Conservation (phyloP, 2,329 filamentous ascomycete genomes). For the Sphaerulina musiva region DNA sequence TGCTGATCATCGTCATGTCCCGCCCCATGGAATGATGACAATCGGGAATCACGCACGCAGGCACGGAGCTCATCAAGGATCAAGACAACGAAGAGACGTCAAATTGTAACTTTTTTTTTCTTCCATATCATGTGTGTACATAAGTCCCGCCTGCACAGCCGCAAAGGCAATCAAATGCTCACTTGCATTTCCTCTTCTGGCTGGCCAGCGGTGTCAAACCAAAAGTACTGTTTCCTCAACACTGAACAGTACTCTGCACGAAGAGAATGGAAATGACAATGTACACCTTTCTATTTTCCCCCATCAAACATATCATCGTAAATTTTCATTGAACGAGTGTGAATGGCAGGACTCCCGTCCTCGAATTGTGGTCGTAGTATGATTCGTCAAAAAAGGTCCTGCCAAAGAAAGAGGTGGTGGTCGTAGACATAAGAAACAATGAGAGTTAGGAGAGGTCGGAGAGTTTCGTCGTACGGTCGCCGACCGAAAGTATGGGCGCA, state of each 20-base stretch:
- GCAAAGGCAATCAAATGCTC: not conserved
- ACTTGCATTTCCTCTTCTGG: not conserved
- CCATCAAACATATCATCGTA: constrained; percentile 16
- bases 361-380: constrained; percentile 13
- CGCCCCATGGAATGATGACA: too few species aligned
- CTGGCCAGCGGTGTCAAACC: not conserved
- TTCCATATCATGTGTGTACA: not conserved
- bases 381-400: constrained; percentile 21
- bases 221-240: not conserved
- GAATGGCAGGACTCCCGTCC: constrained; percentile 21
- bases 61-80: too few species aligned
- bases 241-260: not conserved
- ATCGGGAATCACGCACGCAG: too few species aligned
- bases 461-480: not conserved
- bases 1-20: too few species aligned
- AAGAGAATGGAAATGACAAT: not conserved
- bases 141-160: not conserved
- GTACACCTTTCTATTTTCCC: constrained; percentile 3
- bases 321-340: constrained; percentile 25
- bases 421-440: constrained; percentile 10
- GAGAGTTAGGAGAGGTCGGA: constrained; percentile 8
- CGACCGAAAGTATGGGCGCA: constrained; percentile 9
- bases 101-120: not conserved
- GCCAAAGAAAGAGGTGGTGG: constrained; percentile 19
- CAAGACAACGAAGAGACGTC: not conserved